phyloP scores from a whole-genome alignment of 2,329 filamentous ascomycete species.

The Penicillium oxalicum region DNA sequence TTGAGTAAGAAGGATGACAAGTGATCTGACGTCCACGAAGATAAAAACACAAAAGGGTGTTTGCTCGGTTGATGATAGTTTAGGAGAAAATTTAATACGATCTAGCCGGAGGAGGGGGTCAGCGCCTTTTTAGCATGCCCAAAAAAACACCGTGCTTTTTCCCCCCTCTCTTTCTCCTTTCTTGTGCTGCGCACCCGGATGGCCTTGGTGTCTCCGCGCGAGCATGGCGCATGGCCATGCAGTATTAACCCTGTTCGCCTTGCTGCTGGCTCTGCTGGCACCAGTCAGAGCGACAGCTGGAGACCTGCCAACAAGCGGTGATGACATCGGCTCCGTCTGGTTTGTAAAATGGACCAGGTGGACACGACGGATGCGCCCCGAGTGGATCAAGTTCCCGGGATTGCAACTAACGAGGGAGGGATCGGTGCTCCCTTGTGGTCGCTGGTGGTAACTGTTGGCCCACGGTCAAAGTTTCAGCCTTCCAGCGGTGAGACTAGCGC shows the following conservation, averaged over 20 bases:
- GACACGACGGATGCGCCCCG: conserved; percentile 4
- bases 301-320: conserved; percentile 14
- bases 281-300: conserved; percentile 14
- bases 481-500: conserved; percentile 22
- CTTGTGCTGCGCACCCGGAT: too few species aligned
- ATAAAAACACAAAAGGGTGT: too few species aligned
- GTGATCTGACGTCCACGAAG: too few species aligned
- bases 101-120: conserved; percentile 11
- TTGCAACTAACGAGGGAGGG: too few species aligned
- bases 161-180: neutral
- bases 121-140: conserved; percentile 20
- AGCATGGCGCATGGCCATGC: conserved; percentile 21
- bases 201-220: conserved; percentile 1
- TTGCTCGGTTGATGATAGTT: conserved; percentile 1
- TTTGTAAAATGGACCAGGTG: conserved; percentile 7
- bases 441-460: too few species aligned
- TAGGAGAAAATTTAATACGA: conserved; percentile 12
- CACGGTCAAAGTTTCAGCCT: neutral
- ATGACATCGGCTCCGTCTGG: conserved; percentile 15
- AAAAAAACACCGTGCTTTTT: conserved; percentile 13
- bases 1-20: too few species aligned
- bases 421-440: too few species aligned
- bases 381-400: conserved; percentile 14
- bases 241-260: conserved; percentile 3
- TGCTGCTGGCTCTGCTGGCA: conserved; percentile 16